Evolutionary conservation across 768 basidiomycete species (phyloP).

Genomic region (Lepiota subincarnata): DNA sequence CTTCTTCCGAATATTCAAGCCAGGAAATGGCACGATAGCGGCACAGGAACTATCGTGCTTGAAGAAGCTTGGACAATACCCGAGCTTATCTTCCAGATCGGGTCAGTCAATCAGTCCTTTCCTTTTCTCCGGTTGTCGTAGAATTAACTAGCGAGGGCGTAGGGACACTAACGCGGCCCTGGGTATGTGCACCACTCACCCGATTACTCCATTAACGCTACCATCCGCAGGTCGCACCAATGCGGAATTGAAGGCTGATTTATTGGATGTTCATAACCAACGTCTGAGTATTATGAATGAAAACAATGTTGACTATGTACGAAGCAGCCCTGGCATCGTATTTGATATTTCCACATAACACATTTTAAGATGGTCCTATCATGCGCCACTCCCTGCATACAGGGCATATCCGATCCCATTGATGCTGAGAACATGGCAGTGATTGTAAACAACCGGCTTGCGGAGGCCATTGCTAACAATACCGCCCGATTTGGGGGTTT

Average conservation of each 20-base stretch:
- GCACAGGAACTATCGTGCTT: constrained; percentile 32
- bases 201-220: no score
- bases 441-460: constrained; percentile 32
- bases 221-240: constrained; percentile 26
- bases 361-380: constrained; percentile 35
- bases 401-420: constrained; percentile 32
- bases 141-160: neutral
- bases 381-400: constrained; percentile 33
- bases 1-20: constrained; percentile 1
- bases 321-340: neutral
- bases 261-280: constrained; percentile 36
- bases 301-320: constrained; percentile 35
- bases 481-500: constrained; percentile 39
- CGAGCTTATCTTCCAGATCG: constrained; percentile 23
- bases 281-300: constrained; percentile 33
- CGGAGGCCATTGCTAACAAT: constrained; percentile 33
- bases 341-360: neutral
- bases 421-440: constrained; percentile 30
- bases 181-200: no score
- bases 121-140: neutral
- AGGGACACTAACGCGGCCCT: constrained; percentile 18
- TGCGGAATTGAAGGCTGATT: constrained; percentile 27
- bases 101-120: constrained; percentile 15
- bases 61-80: constrained; percentile 39
- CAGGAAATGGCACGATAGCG: constrained; percentile 28